Base-by-base conservation (phyloP, 202 grass and related monocot genomes). In the Setaria viridis region DNA sequence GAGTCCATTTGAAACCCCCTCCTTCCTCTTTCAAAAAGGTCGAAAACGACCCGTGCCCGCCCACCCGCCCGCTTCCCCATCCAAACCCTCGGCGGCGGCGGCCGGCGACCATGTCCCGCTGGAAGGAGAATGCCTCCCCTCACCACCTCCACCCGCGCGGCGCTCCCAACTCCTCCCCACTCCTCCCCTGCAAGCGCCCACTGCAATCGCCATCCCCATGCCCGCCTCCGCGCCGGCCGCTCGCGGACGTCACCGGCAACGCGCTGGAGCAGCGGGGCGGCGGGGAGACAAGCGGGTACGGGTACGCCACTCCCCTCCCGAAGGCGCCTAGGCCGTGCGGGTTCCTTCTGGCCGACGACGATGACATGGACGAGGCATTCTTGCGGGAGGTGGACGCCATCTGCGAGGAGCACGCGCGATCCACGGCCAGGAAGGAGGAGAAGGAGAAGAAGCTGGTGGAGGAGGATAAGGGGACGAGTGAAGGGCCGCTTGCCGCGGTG, bases 331-430 rank as follows among this genome's bases (percentile, higher is more conserved):
- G 74, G 64, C 29, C 81, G 32, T 59, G 85, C 71, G 56, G 77
- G 55, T 84, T 85, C 56, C 81, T 85, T 87, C 19, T 65, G 11
- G 56, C 29, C 11, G 81, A 68, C 54, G 82, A 91, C 33, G 86
- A 91, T 5, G 77, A 87, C n/a, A 78, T 94, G 25, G 85, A 98
- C 54, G 91, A 95, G 67, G 84, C 88, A 11, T 99, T 99, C 77
- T 82, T 99, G 43, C 87, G 35, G 72, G 88, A 95, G 86, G 93
- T 99, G 56, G 93, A 99, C 51, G 92, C 87, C 83, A 89, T 99
- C 42, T 95, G 93, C 49, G 87, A 94, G 75, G 88, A 99, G 78
- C 90, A 80, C 60, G 88, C 85, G 14, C 84, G 76, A 67, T 92
- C 88, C 72, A 79, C 68, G 46, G 53, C 72, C 3, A 78, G 32